Base-by-base conservation (phyloP, 2,329 filamentous ascomycete genomes). In the Gnomoniopsis sp. region DNA sequence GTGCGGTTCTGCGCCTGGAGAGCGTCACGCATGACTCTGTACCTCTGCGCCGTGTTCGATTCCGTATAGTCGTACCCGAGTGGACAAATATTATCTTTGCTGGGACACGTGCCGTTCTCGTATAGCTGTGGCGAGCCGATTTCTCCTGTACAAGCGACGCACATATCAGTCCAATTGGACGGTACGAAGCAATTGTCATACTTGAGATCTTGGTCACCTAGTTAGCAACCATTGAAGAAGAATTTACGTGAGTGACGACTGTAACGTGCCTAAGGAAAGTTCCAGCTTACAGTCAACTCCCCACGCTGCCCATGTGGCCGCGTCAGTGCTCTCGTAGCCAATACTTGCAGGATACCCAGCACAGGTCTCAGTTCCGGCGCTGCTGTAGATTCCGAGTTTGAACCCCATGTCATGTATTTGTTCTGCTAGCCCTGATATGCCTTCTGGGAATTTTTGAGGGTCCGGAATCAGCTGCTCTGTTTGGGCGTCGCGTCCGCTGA, bases 51-150 rank as follows among this genome's bases (percentile, higher is more conserved):
- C 0, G 77, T 79, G 11, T 71, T 75, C 49, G 77, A 79, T 0
- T 66, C 69, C 17, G 70, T 67, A 73, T 74, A 81, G 67, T 81
- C 71, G 62, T 82, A 82, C 8, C 71, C 75, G 0, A 72, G 60
- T 30, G 80, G 69, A 17, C 53, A 56, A 1, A 44, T 33, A 15
- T 41, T 33, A 10, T 41, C 33, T 15, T 49, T 23, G 8, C 44
- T 34, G 14, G 46, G 46, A n/a, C 53, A 56, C 2, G 53, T 49
- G 2, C 53, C 53, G 12, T 56, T 56, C 17, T 19, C 30, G 34
- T 56, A 56, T 22, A 43, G 53, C 10, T 44, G 33, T 22, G 53
- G 53, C 3, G 22, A 44, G 12, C 46, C 46, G 7, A 56, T 56
- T 17, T n/a, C 41, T 33, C 41, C 53, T 41, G 23, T 41, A 36